These are phyloP conservation scores for Trichoderma sp. DNA, from an alignment of 2,329 filamentous ascomycete species.

Conservation along the genomic window DNA sequence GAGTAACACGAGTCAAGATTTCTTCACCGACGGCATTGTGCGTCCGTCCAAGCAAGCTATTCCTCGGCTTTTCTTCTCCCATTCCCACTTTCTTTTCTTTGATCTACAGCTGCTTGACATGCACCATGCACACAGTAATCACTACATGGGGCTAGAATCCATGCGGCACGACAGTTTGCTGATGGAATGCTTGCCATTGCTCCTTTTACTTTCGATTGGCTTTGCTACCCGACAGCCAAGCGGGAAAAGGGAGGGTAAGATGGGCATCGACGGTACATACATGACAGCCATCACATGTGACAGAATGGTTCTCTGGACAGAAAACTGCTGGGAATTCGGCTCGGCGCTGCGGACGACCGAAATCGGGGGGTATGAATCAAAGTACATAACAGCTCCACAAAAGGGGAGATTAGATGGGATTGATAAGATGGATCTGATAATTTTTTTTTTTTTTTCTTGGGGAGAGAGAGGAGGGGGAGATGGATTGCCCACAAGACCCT, in stretches of 20 bases:
- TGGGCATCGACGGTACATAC: not conserved
- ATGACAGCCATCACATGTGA: not conserved
- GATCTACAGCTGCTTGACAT: not conserved
- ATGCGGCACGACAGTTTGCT: not conserved
- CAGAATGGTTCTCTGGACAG: not conserved
- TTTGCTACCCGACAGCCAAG: not conserved
- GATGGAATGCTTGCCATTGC: not conserved
- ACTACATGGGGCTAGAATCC: not conserved
- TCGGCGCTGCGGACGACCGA: not conserved
- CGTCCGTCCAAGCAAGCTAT: not conserved
- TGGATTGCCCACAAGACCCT: not conserved
- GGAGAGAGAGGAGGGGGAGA: not conserved
- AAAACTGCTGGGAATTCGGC: not conserved
- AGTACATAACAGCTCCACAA: not conserved
- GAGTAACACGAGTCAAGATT: not conserved
- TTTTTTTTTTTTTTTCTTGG: not conserved
- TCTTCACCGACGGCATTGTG: not conserved
- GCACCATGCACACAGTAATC: not conserved
- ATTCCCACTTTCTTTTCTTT: not conserved
- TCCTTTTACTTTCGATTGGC: not conserved
- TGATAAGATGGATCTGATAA: slow-evolving; percentile 20
- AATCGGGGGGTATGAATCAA: not conserved
- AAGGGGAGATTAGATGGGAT: slow-evolving; percentile 20
- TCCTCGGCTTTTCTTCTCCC: not conserved
- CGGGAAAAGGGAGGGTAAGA: not conserved